These are phyloP conservation scores for Pythium grandisporangium DNA, from an alignment of 352 stramenopile genomes.

Conservation along the genomic window DNA sequence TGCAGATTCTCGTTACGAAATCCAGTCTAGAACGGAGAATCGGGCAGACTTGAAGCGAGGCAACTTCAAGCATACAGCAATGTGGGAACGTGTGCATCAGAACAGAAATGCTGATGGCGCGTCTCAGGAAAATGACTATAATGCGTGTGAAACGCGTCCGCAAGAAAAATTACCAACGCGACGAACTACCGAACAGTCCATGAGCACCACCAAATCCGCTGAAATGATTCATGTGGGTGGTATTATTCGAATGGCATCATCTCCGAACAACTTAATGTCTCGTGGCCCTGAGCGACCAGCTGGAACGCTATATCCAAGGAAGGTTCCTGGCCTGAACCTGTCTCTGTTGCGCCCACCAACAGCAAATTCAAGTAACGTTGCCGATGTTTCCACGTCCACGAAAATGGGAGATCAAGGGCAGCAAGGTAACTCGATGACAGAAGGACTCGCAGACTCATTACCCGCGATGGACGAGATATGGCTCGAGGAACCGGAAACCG, in stretches of 20 bases:
- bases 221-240: no score
- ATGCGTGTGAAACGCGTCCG: neutral
- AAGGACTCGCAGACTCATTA: conserved; percentile 1
- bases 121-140: neutral
- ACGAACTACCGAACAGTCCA: no score
- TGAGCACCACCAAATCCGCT: no score
- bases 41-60: no score
- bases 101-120: neutral
- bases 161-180: no score
- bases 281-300: neutral
- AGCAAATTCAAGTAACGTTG: neutral
- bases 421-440: neutral
- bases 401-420: neutral
- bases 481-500: conserved; percentile 2
- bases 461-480: conserved; percentile 14
- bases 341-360: neutral
- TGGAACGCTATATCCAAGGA: no score
- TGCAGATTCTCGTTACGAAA: no score
- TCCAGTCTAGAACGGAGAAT: no score
- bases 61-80: neutral
- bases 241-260: neutral
- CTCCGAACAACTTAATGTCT: neutral
- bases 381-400: neutral
- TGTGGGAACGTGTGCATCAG: neutral
- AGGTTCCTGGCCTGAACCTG: neutral